Percentiles rank a stretch among this genome's conserved stretches.
Evolutionary conservation across 768 basidiomycete genomes (phyloP).

Genomic region (Phylloporus scabripes): DNA sequence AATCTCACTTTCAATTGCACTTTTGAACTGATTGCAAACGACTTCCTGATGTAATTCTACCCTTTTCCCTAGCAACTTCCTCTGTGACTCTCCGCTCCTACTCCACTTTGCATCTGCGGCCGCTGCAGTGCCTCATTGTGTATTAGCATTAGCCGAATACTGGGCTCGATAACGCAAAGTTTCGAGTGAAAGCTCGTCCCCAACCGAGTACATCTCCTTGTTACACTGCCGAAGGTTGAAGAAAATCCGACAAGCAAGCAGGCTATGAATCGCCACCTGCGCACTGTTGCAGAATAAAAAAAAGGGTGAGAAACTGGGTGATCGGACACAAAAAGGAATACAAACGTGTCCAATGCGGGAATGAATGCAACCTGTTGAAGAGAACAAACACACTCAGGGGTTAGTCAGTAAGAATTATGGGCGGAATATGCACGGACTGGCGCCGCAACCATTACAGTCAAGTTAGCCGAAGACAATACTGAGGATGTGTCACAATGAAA

Average conservation of each 20-base stretch:
- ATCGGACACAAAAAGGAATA: not conserved
- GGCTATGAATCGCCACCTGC: slow-evolving; percentile 24
- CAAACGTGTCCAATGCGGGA: slow-evolving; percentile 20
- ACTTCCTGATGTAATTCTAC: too few relatives aligned
- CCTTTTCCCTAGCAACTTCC: too few relatives aligned
- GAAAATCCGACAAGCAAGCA: slow-evolving; percentile 25
- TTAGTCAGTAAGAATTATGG: not conserved
- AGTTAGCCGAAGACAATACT: slow-evolving; percentile 15
- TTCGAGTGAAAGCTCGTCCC: not conserved
- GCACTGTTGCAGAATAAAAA: slow-evolving; percentile 12
- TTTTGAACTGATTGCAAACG: too few relatives aligned
- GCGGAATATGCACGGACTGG: slow-evolving; percentile 11
- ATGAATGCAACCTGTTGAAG: slow-evolving; percentile 12
- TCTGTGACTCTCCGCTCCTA: too few relatives aligned
- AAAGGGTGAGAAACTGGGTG: slow-evolving; percentile 4
- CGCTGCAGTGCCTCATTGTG: not conserved
- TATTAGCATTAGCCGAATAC: not conserved
- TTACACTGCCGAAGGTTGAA: slow-evolving; percentile 24
- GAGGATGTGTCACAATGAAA: not conserved
- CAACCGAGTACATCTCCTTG: not conserved
- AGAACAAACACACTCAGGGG: not conserved
- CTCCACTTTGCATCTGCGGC: too few relatives aligned
- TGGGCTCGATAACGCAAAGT: slow-evolving; percentile 2
- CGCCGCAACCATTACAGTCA: slow-evolving; percentile 13
- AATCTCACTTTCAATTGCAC: too few relatives aligned